A percentile compares a stretch with the other conserved stretches of the same genome.
phyloP scores from a whole-genome alignment of 1,139 yeast species.

The Candida smagusa region DNA sequence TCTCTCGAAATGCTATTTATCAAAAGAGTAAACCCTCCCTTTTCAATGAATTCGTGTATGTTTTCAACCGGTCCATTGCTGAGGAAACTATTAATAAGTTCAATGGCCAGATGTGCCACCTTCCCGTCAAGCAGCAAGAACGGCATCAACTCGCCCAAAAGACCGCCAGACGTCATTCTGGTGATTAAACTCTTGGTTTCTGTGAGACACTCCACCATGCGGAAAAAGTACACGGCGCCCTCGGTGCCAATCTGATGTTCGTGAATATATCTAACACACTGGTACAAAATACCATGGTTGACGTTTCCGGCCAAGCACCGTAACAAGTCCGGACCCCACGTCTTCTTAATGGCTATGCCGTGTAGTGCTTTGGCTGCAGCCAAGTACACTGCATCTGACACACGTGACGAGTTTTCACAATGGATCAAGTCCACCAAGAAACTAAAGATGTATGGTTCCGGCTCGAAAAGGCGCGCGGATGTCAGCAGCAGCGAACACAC shows the following conservation, averaged over 20 bases:
- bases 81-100: conserved; percentile 1
- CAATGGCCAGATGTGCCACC: neutral
- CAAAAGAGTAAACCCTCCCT: conserved; percentile 62
- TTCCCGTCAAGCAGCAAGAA: conserved; percentile 25
- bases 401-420: conserved; percentile 51
- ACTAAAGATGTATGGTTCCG: conserved; percentile 72
- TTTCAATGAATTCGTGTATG: conserved; percentile 57
- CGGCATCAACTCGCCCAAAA: conserved; percentile 62
- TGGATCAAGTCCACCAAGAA: conserved; percentile 65
- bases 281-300: conserved; percentile 78
- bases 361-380: conserved; percentile 70
- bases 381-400: conserved; percentile 50
- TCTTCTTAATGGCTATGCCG: conserved; percentile 63
- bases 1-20: conserved; percentile 54
- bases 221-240: conserved; percentile 54
- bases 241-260: conserved; percentile 35
- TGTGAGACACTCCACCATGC: conserved; percentile 55
- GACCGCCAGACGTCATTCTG: conserved; percentile 60
- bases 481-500: conserved; percentile 53
- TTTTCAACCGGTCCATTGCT: conserved; percentile 40
- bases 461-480: conserved; percentile 64
- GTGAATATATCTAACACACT: conserved; percentile 60
- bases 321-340: conserved; percentile 75
- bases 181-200: conserved; percentile 51
- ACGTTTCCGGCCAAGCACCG: conserved; percentile 89